Evolutionary conservation across 1,139 yeast species (phyloP).

Genomic region (Yamadazyma jaroonii): DNA sequence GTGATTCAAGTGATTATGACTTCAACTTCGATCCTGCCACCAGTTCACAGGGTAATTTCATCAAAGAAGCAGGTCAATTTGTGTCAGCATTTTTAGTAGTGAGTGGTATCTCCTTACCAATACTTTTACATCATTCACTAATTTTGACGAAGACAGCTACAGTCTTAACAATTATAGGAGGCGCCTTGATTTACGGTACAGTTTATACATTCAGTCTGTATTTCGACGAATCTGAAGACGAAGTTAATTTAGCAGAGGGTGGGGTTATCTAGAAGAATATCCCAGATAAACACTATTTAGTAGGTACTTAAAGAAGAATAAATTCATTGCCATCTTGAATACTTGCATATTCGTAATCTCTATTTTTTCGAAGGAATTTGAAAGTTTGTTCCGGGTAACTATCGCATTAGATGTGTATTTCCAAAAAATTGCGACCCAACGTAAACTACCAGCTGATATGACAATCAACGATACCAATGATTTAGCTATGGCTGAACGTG

Average conservation of each 20-base stretch:
- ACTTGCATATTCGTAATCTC: no score
- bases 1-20: slow-evolving; percentile 38
- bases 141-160: slow-evolving; percentile 58
- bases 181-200: slow-evolving; percentile 66
- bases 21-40: slow-evolving; percentile 42
- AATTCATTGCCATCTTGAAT: no score
- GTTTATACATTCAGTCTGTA: slow-evolving; percentile 70
- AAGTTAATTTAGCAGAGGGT: slow-evolving; percentile 27
- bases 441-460: slow-evolving; percentile 5
- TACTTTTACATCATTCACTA: slow-evolving; percentile 62
- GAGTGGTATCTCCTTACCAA: slow-evolving; percentile 66
- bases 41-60: slow-evolving; percentile 26
- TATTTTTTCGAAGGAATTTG: no score
- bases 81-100: slow-evolving; percentile 63
- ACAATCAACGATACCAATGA: slow-evolving; percentile 10
- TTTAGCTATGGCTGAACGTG: slow-evolving; percentile 17
- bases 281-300: no score
- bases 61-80: slow-evolving; percentile 64
- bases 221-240: slow-evolving; percentile 57
- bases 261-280: slow-evolving; percentile 19
- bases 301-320: no score
- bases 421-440: no score
- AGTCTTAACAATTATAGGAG: slow-evolving; percentile 66
- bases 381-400: slow-evolving; percentile 1
- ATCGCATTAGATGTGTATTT: not conserved